Conservation (phyloP, 495 filamentous ascomycete genomes). For the Aspergillus conjunctus region DNA sequence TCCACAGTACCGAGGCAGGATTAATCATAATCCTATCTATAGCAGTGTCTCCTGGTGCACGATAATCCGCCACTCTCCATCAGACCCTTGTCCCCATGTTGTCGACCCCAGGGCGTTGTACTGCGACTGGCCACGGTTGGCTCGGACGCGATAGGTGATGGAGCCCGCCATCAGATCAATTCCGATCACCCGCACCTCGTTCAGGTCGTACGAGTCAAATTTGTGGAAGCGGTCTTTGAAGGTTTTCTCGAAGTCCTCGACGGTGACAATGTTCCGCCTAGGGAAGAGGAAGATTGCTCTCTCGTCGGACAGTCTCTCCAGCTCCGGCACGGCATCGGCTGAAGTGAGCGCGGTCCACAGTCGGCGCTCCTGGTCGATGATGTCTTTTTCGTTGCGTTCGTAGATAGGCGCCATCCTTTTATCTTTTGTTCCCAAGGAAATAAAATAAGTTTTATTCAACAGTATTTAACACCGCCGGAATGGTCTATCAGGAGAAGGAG, state of each 20-base stretch:
- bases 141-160: constrained; percentile 36
- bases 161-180: constrained; percentile 50
- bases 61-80: constrained; percentile 48
- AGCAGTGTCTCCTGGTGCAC: constrained; percentile 44
- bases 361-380: constrained; percentile 41
- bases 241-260: constrained; percentile 35
- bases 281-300: constrained; percentile 46
- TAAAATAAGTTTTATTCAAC: background rate
- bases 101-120: constrained; percentile 30
- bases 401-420: constrained; percentile 41
- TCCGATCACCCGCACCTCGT: constrained; percentile 44
- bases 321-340: constrained; percentile 42
- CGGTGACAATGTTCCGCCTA: constrained; percentile 37
- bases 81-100: constrained; percentile 49
- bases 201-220: constrained; percentile 45
- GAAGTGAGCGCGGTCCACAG: constrained; percentile 51
- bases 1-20: no score
- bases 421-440: background rate
- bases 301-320: constrained; percentile 40
- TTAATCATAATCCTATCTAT: constrained; percentile 22
- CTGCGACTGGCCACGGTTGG: constrained; percentile 4
- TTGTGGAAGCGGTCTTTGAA: constrained; percentile 45
- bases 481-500: no score
- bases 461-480: background rate
- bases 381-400: constrained; percentile 48